A percentile compares a stretch with the other conserved stretches of the same genome.
Evolutionary conservation across 2,329 filamentous ascomycete genomes (phyloP).

Genomic region (Chalaropsis thielavioides): DNA sequence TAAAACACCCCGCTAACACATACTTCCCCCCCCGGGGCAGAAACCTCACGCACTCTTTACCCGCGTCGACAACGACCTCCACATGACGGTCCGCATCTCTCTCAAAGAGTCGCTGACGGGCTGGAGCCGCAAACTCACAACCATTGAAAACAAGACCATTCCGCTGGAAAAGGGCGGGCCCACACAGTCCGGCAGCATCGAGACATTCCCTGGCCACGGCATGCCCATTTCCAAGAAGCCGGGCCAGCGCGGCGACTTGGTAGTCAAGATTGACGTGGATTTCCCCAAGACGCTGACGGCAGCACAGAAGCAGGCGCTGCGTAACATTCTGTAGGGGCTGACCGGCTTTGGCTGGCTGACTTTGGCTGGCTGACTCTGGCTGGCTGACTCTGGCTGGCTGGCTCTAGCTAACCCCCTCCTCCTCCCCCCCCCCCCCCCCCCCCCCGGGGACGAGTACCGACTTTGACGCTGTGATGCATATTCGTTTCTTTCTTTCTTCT

Average conservation of each 20-base stretch:
- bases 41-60: conserved; percentile 76
- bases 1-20: too few relatives aligned
- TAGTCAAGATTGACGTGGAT: conserved; percentile 83
- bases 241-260: conserved; percentile 67
- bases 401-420: too few relatives aligned
- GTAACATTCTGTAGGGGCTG: conserved; percentile 51
- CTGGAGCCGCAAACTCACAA: conserved; percentile 81
- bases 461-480: neutral
- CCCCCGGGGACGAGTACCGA: neutral
- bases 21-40: too few relatives aligned
- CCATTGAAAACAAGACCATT: conserved; percentile 82
- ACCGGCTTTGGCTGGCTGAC: neutral
- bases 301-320: conserved; percentile 66
- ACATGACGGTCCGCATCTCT: conserved; percentile 62
- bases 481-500: neutral
- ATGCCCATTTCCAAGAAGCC: conserved; percentile 94
- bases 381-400: too few relatives aligned
- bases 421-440: too few relatives aligned
- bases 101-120: conserved; percentile 91
- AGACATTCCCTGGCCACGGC: conserved; percentile 69
- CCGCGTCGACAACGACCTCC: conserved; percentile 77
- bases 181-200: conserved; percentile 69
- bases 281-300: conserved; percentile 68
- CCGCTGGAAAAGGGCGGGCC: conserved; percentile 67
- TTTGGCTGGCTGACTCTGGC: neutral